Evolutionary conservation across 441 rosid species (phyloP), one percentile per base, ranked within the genome.

Genomic region (Gossypium trilobum): DNA sequence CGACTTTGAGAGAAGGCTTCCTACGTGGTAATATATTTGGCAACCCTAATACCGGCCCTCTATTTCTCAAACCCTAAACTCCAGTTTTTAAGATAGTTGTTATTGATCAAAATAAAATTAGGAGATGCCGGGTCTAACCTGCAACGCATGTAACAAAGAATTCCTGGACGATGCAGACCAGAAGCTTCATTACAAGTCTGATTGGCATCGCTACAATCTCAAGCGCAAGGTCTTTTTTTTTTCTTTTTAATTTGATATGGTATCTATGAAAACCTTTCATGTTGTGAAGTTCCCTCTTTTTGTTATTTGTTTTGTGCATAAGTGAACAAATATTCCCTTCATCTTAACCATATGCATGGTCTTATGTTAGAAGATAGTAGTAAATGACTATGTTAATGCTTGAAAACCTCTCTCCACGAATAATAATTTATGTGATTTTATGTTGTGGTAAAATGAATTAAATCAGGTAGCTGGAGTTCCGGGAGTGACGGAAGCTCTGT

Each of bases 141-240:
- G 97, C 82, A 94, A 90, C 87, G 77, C 98, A 1, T 94, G 98
- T 78, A 94, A 92, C 85, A 86, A 79, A 68, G 97, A 91, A 72
- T 90, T 94, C 80, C 29, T 70, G 0, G 88, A 87, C 77, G 94
- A 90, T 72, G 80, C 85, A 10, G 92, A 91, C 54, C 97, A 90
- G 71, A 91, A 84, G 80, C 77, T 85, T 68, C 98, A 92, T 78
- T 90, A 88, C 91, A 94, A 85, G 80, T 92, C 97, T 70, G 98
- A 94, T 57, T 94, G 97, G 98, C 97, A 94, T 83, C 94, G 95
- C 73, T 94, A 94, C 88, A 92, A 90, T 81, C 90, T 91, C 82
- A 94, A 94, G 78, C 98, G 97, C 87, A 91, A 91, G 95, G 98
- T 94, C 14, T 8, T 68, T 51, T 9, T 44, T 14, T 3, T n/a